These are phyloP conservation scores for Cornus suecica DNA, from an alignment of 148 eudicot genomes.

Conservation along the genomic window DNA sequence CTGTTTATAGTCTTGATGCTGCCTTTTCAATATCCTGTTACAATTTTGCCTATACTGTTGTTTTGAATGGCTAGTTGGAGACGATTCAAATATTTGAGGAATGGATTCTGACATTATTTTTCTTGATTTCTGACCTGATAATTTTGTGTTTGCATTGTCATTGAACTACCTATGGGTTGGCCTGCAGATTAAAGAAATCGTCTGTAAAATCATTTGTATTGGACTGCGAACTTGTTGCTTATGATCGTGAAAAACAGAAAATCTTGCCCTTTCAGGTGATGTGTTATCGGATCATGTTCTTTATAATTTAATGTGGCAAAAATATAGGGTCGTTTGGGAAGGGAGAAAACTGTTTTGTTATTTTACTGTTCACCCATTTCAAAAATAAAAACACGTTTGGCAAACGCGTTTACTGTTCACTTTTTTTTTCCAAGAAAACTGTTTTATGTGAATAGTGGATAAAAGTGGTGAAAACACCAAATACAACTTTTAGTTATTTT, in stretches of 20 bases:
- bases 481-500: too few relatives aligned
- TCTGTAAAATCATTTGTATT: constrained; percentile 73
- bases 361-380: too few relatives aligned
- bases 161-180: constrained; percentile 15
- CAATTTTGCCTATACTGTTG: too few relatives aligned
- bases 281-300: constrained; percentile 2
- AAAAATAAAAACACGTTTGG: too few relatives aligned
- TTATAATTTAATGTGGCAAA: neutral
- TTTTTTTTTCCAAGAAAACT: too few relatives aligned
- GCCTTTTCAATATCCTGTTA: neutral
- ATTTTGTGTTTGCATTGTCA: neutral
- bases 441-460: too few relatives aligned
- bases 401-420: too few relatives aligned
- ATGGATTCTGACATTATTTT: neutral
- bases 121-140: neutral
- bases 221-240: constrained; percentile 95
- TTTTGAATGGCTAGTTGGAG: neutral
- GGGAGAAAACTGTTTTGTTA: too few relatives aligned
- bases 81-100: neutral
- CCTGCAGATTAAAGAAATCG: constrained; percentile 62
- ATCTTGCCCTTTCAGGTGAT: constrained; percentile 91
- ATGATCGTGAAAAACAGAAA: constrained; percentile 78
- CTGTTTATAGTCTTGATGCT: neutral
- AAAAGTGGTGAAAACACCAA: too few relatives aligned
- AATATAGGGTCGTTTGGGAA: too few relatives aligned